Conservation (phyloP, 2,329 filamentous ascomycete species). For the Septoria linicola region DNA sequence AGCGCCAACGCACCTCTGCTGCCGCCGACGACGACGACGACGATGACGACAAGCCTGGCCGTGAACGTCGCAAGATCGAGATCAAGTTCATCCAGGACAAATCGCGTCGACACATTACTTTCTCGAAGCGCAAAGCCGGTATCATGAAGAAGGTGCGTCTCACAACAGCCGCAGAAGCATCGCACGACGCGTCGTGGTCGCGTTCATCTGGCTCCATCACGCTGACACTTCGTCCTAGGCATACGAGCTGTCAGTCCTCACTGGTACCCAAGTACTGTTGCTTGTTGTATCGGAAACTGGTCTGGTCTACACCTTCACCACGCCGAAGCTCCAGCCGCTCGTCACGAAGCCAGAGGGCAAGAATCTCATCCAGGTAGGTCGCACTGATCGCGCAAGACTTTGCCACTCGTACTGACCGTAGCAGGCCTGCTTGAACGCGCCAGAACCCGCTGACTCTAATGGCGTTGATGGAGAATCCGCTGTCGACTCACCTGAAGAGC, state of each 20-base stretch:
- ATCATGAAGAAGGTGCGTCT: conserved; percentile 96
- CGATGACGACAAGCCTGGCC: conserved; percentile 95
- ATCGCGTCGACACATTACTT: conserved; percentile 98
- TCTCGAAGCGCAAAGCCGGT: conserved; percentile 98
- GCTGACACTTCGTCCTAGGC: conserved; percentile 58
- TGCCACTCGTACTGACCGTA: background rate
- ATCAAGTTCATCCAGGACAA: conserved; percentile 99
- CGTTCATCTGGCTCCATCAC: conserved; percentile 11
- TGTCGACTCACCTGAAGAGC: conserved; percentile 89
- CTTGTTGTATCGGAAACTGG: conserved; percentile 97
- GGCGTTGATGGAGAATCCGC: conserved; percentile 52
- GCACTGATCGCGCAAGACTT: conserved; percentile 14
- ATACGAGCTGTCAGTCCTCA: conserved; percentile 95
- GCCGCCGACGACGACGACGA: conserved; percentile 84
- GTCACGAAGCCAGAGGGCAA: conserved; percentile 99
- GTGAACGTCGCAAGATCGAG: conserved; percentile 98
- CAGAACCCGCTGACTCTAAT: conserved; percentile 78
- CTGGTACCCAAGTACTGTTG: conserved; percentile 93
- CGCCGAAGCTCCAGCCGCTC: conserved; percentile 94
- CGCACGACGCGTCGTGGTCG: conserved; percentile 20
- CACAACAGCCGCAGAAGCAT: background rate
- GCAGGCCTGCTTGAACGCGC: conserved; percentile 93
- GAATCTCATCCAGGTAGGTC: conserved; percentile 88
- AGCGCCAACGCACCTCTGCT: conserved; percentile 76
- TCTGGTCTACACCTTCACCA: conserved; percentile 97